These are phyloP conservation scores for Ceratobasidium sp. DNA, from an alignment of 1,284 basidiomycete genomes.

Conservation along the genomic window DNA sequence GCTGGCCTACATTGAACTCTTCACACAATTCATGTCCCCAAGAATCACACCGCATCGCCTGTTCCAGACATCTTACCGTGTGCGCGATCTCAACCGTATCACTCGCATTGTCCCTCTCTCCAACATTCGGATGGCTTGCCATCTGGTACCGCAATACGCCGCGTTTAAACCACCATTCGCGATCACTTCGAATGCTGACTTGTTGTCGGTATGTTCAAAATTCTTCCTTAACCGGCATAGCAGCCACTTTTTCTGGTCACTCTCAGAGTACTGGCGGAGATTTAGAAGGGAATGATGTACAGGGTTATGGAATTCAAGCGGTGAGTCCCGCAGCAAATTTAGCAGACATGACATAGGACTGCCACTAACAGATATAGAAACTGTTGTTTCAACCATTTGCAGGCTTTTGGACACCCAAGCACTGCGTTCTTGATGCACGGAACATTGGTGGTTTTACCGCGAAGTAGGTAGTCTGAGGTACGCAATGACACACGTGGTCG, in stretches of 20 bases:
- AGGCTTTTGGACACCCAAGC: too few species aligned
- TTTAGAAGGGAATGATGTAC: too few species aligned
- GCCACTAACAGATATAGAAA: too few species aligned
- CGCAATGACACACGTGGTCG: too few species aligned
- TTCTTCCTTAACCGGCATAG: conserved; percentile 6
- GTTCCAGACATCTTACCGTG: not conserved
- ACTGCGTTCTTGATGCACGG: too few species aligned
- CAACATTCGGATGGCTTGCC: not conserved
- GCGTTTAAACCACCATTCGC: not conserved
- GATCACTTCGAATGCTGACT: not conserved
- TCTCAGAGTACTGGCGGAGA: not conserved
- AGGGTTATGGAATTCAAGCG: too few species aligned
- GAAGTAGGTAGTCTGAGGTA: too few species aligned
- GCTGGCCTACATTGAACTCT: not conserved
- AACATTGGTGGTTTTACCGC: too few species aligned
- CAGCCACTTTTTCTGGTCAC: not conserved
- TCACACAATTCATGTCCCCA: not conserved
- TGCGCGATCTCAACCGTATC: not conserved
- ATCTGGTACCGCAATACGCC: not conserved
- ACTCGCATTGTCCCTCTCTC: not conserved
- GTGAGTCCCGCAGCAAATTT: too few species aligned
- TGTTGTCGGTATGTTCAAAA: not conserved
- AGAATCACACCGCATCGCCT: not conserved
- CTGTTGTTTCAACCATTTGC: too few species aligned
- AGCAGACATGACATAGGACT: too few species aligned